Percentiles rank a stretch among this genome's conserved stretches.
These are phyloP conservation scores for Beauveria sp. DNA, from an alignment of 2,329 filamentous ascomycete species.

Conservation along the genomic window DNA sequence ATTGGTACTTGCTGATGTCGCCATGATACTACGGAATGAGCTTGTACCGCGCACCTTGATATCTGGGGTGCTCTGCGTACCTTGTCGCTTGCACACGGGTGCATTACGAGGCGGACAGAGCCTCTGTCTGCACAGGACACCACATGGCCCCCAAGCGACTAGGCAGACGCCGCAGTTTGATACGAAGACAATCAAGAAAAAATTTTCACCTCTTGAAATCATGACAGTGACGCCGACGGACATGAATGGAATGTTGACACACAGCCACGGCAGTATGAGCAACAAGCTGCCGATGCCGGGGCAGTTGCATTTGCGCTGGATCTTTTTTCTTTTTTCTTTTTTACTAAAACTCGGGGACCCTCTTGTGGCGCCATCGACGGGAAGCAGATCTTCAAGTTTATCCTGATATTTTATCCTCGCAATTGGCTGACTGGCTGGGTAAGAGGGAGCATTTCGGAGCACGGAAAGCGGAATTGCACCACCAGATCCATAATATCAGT, in stretches of 20 bases:
- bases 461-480: not conserved
- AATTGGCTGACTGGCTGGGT: no score
- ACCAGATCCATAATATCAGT: not conserved
- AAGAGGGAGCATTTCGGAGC: no score
- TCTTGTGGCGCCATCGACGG: no score
- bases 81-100: not conserved
- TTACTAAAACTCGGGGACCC: no score
- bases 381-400: no score
- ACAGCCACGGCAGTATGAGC: not conserved
- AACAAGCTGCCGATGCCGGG: slow-evolving; percentile 1
- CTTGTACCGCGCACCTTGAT: no score
- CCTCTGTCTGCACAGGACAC: not conserved
- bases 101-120: not conserved
- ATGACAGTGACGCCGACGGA: not conserved
- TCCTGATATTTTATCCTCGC: no score
- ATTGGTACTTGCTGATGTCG: no score
- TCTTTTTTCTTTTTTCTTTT: no score
- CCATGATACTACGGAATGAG: no score
- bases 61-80: no score
- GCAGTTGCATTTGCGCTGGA: no score
- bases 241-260: not conserved
- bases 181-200: not conserved
- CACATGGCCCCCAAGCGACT: not conserved
- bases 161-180: not conserved
- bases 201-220: not conserved